Percentiles rank a stretch among this genome's conserved stretches.
Evolutionary conservation across 257 asterid species (phyloP).

Genomic region (Leptodermis oblonga): DNA sequence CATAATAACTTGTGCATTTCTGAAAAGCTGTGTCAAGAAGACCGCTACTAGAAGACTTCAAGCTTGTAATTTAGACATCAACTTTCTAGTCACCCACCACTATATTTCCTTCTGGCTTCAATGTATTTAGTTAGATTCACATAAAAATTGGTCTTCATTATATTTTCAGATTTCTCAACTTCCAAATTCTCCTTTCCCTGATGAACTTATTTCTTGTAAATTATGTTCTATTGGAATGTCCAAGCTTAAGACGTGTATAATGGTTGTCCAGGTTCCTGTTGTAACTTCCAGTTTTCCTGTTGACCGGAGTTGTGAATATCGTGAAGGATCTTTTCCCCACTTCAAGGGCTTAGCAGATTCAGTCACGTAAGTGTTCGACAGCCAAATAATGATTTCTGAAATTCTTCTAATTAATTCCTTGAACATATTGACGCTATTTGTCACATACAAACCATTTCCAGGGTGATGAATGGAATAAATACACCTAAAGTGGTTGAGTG

Average conservation of each 20-base stretch:
- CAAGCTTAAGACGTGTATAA: slow-evolving; percentile 4
- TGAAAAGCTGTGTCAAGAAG: not conserved
- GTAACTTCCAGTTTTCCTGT: slow-evolving; percentile 82
- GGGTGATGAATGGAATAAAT: slow-evolving; percentile 96
- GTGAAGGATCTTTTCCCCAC: slow-evolving; percentile 84
- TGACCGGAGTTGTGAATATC: slow-evolving; percentile 80
- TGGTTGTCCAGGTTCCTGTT: slow-evolving; percentile 80
- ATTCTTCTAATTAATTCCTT: not conserved
- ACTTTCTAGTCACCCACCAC: not conserved
- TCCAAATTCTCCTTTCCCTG: not conserved
- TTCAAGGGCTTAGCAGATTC: slow-evolving; percentile 89
- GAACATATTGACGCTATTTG: not conserved
- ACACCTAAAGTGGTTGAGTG: slow-evolving; percentile 99
- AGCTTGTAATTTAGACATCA: not conserved
- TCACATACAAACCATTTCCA: slow-evolving; percentile 32
- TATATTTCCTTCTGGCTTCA: not conserved
- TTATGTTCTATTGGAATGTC: not conserved
- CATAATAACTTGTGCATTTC: not conserved
- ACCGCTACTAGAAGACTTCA: not conserved
- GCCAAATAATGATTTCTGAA: not conserved
- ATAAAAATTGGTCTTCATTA: not conserved
- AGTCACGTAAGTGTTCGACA: slow-evolving; percentile 60
- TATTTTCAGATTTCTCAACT: not conserved
- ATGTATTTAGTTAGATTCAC: not conserved
- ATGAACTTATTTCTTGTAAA: not conserved